phyloP scores from a whole-genome alignment of 169 alveolate genomes.

The Plasmodium cynomolgi region DNA sequence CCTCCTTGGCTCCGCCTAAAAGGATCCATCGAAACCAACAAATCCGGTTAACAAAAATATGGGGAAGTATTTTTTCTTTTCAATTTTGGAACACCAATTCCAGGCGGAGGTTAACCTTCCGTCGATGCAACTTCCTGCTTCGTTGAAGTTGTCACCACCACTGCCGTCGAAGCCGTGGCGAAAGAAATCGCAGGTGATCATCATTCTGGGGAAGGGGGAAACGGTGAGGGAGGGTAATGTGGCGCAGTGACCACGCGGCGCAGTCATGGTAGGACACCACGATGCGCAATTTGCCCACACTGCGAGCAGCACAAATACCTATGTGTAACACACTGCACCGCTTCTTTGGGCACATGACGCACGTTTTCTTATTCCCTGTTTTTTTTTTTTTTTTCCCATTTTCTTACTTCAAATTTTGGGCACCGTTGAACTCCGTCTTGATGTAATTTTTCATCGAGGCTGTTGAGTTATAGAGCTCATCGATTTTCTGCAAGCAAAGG shows the following conservation, averaged over 20 bases:
- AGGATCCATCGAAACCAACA: slow-evolving; percentile 92
- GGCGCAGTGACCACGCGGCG: not conserved
- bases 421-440: slow-evolving; percentile 90
- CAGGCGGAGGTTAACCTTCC: slow-evolving; percentile 95
- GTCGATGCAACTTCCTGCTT: slow-evolving; percentile 96
- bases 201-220: slow-evolving; percentile 66
- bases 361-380: not conserved
- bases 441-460: slow-evolving; percentile 84
- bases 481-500: slow-evolving; percentile 89
- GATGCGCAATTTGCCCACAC: not conserved
- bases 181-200: slow-evolving; percentile 93
- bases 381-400: not conserved
- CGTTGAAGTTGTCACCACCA: slow-evolving; percentile 95
- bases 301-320: not conserved
- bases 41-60: slow-evolving; percentile 93
- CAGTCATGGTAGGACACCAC: not conserved
- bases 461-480: slow-evolving; percentile 87
- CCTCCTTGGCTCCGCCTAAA: slow-evolving; percentile 19
- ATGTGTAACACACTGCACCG: not conserved
- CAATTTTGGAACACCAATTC: slow-evolving; percentile 94
- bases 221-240: not conserved
- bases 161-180: slow-evolving; percentile 95
- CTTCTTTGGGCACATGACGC: not conserved
- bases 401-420: slow-evolving; percentile 80
- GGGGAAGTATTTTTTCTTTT: slow-evolving; percentile 92